phyloP scores from a whole-genome alignment of 2,329 filamentous ascomycete genomes.

The Epichloe gansuensis region DNA sequence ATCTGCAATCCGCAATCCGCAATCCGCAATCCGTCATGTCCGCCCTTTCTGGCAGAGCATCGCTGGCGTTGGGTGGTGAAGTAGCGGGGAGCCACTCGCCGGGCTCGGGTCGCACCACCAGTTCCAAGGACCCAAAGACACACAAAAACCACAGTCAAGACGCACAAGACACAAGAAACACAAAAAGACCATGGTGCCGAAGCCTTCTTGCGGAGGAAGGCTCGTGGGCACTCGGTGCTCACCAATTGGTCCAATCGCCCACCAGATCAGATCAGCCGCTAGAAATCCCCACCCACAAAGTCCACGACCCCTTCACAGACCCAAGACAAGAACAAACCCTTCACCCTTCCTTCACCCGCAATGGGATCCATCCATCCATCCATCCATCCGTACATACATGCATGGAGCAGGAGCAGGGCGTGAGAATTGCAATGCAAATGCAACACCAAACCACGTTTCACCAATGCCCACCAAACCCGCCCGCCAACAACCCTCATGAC shows the following conservation, averaged over 20 bases:
- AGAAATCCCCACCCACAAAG: too few species aligned
- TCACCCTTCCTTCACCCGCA: too few species aligned
- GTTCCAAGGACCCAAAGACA: too few species aligned
- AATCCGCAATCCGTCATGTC: not conserved
- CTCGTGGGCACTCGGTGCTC: not conserved
- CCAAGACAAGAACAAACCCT: too few species aligned
- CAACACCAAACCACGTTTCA: slow-evolving; percentile 9
- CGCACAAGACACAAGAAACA: not conserved
- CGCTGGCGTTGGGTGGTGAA: slow-evolving; percentile 3
- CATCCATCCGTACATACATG: too few species aligned
- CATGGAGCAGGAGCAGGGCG: too few species aligned
- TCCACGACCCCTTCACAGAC: too few species aligned
- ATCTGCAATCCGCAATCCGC: not conserved
- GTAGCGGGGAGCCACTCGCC: slow-evolving; percentile 1
- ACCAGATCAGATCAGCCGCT: too few species aligned
- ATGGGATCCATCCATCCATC: too few species aligned
- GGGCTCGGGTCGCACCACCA: not conserved
- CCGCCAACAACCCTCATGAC: too few species aligned
- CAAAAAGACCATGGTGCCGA: slow-evolving; percentile 7
- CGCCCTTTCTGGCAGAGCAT: slow-evolving; percentile 5
- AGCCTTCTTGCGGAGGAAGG: slow-evolving; percentile 2
- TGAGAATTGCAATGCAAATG: slow-evolving; percentile 3
- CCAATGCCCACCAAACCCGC: not conserved
- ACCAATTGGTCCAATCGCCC: too few species aligned
- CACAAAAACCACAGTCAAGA: too few species aligned